Evolutionary conservation across 768 basidiomycete species (phyloP).

Genomic region (Pisolithus microcarpus): DNA sequence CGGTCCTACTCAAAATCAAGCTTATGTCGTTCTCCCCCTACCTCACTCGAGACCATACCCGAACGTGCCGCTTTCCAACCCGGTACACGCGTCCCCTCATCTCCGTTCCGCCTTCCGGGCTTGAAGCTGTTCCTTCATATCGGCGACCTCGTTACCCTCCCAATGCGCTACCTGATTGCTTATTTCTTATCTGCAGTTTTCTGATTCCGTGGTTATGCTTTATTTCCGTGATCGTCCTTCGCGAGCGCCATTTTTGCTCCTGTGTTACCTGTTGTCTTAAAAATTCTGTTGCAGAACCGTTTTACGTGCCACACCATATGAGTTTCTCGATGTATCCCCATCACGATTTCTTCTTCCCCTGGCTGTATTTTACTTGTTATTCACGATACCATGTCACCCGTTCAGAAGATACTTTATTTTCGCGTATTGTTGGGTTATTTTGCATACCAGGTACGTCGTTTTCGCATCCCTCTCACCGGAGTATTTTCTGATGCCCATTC

Average conservation of each 20-base stretch:
- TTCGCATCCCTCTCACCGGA: no score
- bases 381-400: no score
- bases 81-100: constrained; percentile 6
- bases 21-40: constrained; percentile 16
- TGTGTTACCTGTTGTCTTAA: background rate
- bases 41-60: constrained; percentile 33
- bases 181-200: constrained; percentile 22
- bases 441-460: no score
- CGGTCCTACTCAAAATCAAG: constrained; percentile 19
- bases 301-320: no score
- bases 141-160: constrained; percentile 24
- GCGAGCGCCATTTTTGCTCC: background rate
- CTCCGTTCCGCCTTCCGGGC: constrained; percentile 21
- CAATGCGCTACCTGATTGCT: constrained; percentile 18
- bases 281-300: no score
- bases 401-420: no score
- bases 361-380: constrained; percentile 9
- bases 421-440: no score
- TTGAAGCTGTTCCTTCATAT: constrained; percentile 22
- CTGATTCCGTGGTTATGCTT: constrained; percentile 10
- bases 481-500: no score
- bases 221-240: background rate
- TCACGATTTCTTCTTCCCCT: constrained; percentile 11
- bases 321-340: no score
- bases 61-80: constrained; percentile 28